Evolutionary conservation across 1,284 basidiomycete species (phyloP).

Genomic region (Microbotryum saponariae): DNA sequence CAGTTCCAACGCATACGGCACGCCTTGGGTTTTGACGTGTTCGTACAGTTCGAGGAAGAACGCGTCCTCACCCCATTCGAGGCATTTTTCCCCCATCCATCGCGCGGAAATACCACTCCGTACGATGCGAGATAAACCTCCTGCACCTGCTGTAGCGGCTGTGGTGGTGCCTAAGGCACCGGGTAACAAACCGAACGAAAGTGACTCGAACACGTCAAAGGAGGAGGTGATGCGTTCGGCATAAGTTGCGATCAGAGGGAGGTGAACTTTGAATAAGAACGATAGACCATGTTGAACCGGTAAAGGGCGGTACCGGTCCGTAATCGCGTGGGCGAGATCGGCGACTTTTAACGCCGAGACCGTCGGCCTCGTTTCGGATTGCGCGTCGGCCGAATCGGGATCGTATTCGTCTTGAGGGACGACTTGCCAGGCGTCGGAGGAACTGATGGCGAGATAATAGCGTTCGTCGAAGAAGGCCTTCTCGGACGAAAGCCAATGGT

Average conservation of each 20-base stretch:
- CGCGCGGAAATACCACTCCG: conserved; percentile 72
- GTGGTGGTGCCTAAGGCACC: conserved; percentile 79
- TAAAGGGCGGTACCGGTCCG: conserved; percentile 76
- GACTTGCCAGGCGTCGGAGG: conserved; percentile 80
- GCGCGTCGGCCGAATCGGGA: conserved; percentile 41
- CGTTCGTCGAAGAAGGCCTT: conserved; percentile 69
- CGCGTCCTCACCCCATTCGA: conserved; percentile 78
- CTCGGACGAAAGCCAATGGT: conserved; percentile 80
- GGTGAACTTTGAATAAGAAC: conserved; percentile 75
- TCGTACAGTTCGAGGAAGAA: conserved; percentile 82
- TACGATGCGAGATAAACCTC: conserved; percentile 68
- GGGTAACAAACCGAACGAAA: conserved; percentile 76
- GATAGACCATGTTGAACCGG: conserved; percentile 68
- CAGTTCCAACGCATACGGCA: conserved; percentile 45
- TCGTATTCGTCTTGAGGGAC: conserved; percentile 50
- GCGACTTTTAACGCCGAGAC: conserved; percentile 71
- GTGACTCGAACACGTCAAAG: conserved; percentile 84
- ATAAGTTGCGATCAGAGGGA: conserved; percentile 74
- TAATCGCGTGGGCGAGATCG: conserved; percentile 59
- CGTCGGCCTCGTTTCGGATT: conserved; percentile 53
- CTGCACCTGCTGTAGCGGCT: conserved; percentile 56
- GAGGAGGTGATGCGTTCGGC: conserved; percentile 68
- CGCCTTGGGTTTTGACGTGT: conserved; percentile 57
- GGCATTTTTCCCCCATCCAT: conserved; percentile 60
- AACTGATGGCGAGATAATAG: conserved; percentile 71